These are phyloP conservation scores for Colletotrichum chrysophilum DNA, from an alignment of 2,329 filamentous ascomycete genomes.

Conservation along the genomic window DNA sequence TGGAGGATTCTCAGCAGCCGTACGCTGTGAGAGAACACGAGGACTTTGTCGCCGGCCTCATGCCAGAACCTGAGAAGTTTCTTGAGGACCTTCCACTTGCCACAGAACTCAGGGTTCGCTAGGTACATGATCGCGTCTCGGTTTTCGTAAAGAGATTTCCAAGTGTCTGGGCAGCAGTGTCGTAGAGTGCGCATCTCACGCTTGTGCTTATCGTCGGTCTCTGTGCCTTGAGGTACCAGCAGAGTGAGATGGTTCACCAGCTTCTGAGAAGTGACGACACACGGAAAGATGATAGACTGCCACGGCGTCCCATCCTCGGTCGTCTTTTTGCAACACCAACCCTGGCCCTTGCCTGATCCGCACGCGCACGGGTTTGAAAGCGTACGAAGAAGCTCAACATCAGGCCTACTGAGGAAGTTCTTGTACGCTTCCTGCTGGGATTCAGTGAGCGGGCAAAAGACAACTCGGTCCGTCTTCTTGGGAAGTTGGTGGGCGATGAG, in stretches of 20 bases:
- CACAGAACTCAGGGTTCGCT: conserved; percentile 89
- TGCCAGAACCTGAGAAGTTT: conserved; percentile 92
- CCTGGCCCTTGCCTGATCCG: conserved; percentile 70
- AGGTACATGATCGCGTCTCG: conserved; percentile 82
- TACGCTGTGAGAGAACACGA: conserved; percentile 94
- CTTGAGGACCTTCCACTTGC: conserved; percentile 93
- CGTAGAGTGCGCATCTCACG: conserved; percentile 78
- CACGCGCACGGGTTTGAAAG: conserved; percentile 75
- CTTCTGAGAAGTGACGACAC: conserved; percentile 83
- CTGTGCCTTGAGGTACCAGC: conserved; percentile 69
- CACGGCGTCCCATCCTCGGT: conserved; percentile 70
- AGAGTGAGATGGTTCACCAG: conserved; percentile 92
- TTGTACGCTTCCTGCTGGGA: conserved; percentile 84
- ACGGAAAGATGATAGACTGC: conserved; percentile 83
- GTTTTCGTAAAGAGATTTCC: conserved; percentile 75
- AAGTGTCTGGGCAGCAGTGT: conserved; percentile 75
- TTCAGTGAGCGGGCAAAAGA: conserved; percentile 90
- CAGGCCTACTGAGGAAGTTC: conserved; percentile 76
- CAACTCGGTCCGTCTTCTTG: conserved; percentile 91
- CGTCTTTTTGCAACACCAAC: conserved; percentile 77
- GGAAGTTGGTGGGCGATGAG: conserved; percentile 92
- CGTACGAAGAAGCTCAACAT: conserved; percentile 71
- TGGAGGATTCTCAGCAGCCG: conserved; percentile 83
- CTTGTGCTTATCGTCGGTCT: conserved; percentile 74
- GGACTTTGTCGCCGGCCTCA: conserved; percentile 86